phyloP scores from a whole-genome alignment of 208 protist genomes.

The Crithidia mellificae region DNA sequence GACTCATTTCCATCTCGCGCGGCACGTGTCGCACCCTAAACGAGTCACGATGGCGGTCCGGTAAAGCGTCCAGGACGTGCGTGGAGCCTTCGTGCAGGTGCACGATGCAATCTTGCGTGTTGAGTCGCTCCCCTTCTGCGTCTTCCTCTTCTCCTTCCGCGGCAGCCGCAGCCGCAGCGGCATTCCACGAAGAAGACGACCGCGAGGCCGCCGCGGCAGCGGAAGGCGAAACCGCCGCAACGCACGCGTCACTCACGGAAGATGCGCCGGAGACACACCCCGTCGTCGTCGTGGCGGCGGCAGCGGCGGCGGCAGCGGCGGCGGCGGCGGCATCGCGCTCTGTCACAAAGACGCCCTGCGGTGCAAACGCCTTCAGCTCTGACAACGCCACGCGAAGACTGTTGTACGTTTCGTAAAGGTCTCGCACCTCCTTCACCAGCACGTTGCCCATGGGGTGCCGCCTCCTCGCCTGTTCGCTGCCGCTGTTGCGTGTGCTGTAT shows the following conservation, averaged over 20 bases:
- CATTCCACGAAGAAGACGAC: constrained; percentile 4
- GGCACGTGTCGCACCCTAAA: too few relatives aligned
- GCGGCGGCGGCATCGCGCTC: not conserved
- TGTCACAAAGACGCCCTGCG: constrained; percentile 43
- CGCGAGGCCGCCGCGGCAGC: not conserved
- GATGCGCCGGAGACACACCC: not conserved
- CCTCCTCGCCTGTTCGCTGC: not conserved
- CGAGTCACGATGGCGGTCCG: too few relatives aligned
- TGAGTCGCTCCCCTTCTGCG: too few relatives aligned
- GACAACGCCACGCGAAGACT: constrained; percentile 43
- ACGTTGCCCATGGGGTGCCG: not conserved
- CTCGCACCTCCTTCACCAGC: constrained; percentile 32
- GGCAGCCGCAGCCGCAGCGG: not conserved
- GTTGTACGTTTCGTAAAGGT: constrained; percentile 44
- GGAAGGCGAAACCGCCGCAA: too few relatives aligned
- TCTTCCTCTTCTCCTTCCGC: too few relatives aligned
- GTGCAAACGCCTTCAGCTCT: constrained; percentile 54
- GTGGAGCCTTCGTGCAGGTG: too few relatives aligned
- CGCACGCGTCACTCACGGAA: too few relatives aligned
- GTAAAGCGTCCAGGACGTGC: too few relatives aligned
- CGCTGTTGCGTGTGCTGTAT: too few relatives aligned
- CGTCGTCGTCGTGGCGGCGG: not conserved
- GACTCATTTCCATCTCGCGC: not conserved
- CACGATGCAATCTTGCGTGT: too few relatives aligned
- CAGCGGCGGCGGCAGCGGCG: too few relatives aligned